A percentile compares a stretch with the other conserved stretches of the same genome.
phyloP scores from a whole-genome alignment of 768 basidiomycete species.

The Suillus luteus region DNA sequence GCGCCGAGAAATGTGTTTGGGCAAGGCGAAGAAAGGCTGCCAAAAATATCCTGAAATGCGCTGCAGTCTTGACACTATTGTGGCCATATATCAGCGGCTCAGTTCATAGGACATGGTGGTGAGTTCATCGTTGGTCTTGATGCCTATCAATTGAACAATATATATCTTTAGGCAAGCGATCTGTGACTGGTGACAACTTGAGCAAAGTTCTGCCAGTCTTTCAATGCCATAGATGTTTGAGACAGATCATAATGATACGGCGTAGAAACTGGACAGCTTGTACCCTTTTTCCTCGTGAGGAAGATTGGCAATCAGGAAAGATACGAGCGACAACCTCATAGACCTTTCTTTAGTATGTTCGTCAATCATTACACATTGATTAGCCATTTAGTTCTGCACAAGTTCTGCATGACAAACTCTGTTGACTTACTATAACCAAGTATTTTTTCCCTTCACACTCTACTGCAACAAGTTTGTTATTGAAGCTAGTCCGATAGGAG shows the following conservation, averaged over 20 bases:
- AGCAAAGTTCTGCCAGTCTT: neutral
- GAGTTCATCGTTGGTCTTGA: neutral
- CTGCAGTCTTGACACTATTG: conserved; percentile 9
- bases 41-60: conserved; percentile 10
- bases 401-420: no score
- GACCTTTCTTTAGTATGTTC: neutral
- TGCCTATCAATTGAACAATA: neutral
- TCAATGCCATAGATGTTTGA: neutral
- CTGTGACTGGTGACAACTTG: neutral
- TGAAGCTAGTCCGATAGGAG: neutral
- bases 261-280: neutral
- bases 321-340: no score
- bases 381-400: no score
- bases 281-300: no score
- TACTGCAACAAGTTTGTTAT: no score
- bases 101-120: neutral
- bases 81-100: conserved; percentile 16
- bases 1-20: conserved; percentile 40
- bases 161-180: neutral
- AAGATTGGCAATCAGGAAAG: neutral
- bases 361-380: neutral
- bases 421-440: no score
- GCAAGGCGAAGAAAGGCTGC: conserved; percentile 12
- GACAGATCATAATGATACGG: neutral
- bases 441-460: no score